Conservation (phyloP, 83 land plant genomes). For the Diphasiastrum complanatum region DNA sequence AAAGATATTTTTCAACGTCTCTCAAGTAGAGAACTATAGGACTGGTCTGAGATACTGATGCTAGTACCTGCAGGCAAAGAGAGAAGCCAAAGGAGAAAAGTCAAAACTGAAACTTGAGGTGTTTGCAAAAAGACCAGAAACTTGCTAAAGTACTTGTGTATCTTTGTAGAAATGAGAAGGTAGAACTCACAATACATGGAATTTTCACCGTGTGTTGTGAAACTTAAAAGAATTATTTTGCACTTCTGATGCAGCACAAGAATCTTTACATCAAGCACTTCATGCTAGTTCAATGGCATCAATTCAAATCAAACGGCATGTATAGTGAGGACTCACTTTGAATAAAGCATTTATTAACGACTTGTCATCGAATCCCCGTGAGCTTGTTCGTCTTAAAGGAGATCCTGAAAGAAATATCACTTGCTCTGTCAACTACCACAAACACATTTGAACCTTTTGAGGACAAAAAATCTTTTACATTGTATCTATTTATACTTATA, state of each 20-base stretch:
- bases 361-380: conserved; percentile 76
- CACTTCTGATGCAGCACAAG: no score
- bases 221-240: no score
- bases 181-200: no score
- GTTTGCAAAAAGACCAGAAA: not conserved
- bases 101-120: not conserved
- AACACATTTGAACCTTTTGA: not conserved
- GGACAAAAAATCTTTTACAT: no score
- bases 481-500: no score
- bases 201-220: no score
- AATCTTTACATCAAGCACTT: no score
- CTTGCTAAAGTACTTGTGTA: not conserved
- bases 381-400: conserved; percentile 39
- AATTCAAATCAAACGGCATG: no score
- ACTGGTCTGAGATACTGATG: conserved; percentile 40
- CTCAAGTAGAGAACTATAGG: conserved; percentile 70
- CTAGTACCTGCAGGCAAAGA: conserved; percentile 52
- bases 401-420: not conserved
- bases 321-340: conserved; percentile 65
- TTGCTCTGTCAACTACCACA: not conserved
- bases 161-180: no score
- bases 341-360: conserved; percentile 61
- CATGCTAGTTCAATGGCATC: no score
- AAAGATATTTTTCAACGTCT: conserved; percentile 63
- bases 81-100: not conserved